Conservation (phyloP, 1,284 basidiomycete genomes). For the Cerrena zonata region DNA sequence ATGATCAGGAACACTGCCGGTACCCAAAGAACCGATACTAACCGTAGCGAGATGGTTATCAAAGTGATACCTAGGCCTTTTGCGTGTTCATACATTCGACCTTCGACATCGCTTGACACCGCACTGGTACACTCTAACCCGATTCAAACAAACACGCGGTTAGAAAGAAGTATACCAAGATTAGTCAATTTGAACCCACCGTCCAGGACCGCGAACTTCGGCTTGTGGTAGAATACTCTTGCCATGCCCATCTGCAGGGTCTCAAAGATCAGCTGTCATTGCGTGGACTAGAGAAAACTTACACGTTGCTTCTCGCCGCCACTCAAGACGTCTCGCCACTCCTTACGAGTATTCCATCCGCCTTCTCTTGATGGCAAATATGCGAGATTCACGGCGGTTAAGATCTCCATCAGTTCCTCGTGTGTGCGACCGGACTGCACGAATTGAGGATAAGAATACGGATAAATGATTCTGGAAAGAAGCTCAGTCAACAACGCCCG, state of each 20-base stretch:
- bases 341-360: slow-evolving; percentile 84
- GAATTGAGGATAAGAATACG: slow-evolving; percentile 78
- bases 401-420: slow-evolving; percentile 66
- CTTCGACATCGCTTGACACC: slow-evolving; percentile 94
- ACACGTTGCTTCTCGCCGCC: slow-evolving; percentile 94
- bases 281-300: slow-evolving; percentile 18
- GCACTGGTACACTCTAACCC: slow-evolving; percentile 86
- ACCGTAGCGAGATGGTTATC: slow-evolving; percentile 84
- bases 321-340: slow-evolving; percentile 92
- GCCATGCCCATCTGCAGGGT: slow-evolving; percentile 73
- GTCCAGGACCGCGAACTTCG: slow-evolving; percentile 71
- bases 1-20: neutral
- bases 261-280: slow-evolving; percentile 5
- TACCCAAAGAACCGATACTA: slow-evolving; percentile 16
- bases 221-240: slow-evolving; percentile 79
- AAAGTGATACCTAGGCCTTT: slow-evolving; percentile 91
- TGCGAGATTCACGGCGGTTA: slow-evolving; percentile 76
- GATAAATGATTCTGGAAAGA: slow-evolving; percentile 62
- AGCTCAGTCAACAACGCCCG: too few relatives aligned
- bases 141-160: neutral
- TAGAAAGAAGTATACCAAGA: neutral
- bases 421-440: slow-evolving; percentile 58
- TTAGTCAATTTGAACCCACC: slow-evolving; percentile 33
- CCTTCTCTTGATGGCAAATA: slow-evolving; percentile 87
- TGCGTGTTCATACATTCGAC: slow-evolving; percentile 90